These are phyloP conservation scores for Colletotrichum lini DNA, from an alignment of 2,329 filamentous ascomycete genomes.

Conservation along the genomic window DNA sequence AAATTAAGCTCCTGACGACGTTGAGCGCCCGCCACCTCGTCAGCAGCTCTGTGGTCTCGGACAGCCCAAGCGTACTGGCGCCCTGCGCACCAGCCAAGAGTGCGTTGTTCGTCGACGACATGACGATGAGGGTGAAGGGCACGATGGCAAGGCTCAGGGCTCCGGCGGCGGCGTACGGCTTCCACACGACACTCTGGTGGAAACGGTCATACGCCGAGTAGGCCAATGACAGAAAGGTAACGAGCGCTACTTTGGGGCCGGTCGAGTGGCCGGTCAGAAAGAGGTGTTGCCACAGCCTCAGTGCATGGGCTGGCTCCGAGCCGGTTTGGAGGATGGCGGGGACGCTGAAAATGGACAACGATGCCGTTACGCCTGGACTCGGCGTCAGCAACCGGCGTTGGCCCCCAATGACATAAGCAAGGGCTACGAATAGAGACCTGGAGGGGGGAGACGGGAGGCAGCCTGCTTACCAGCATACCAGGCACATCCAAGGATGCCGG, in stretches of 20 bases:
- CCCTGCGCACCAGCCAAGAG: conserved; percentile 46
- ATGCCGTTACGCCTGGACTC: conserved; percentile 53
- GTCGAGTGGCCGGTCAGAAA: conserved; percentile 54
- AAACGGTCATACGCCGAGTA: conserved; percentile 54
- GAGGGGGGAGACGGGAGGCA: background rate
- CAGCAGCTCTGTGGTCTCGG: conserved; percentile 35
- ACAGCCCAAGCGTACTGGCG: conserved; percentile 19
- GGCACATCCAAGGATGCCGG: conserved; percentile 33
- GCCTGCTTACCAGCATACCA: conserved; percentile 39
- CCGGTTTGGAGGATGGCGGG: conserved; percentile 49
- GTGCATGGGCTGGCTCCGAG: conserved; percentile 48
- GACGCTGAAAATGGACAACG: conserved; percentile 54
- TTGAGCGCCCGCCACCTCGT: conserved; percentile 42
- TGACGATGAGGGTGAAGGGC: conserved; percentile 56
- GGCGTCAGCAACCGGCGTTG: conserved; percentile 24
- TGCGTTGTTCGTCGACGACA: conserved; percentile 54
- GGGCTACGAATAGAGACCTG: background rate
- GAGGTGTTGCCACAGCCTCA: conserved; percentile 55
- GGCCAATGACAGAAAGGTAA: conserved; percentile 52
- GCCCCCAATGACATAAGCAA: background rate
- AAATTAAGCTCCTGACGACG: conserved; percentile 29
- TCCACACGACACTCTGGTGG: conserved; percentile 50
- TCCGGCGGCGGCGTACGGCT: conserved; percentile 51
- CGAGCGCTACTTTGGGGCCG: conserved; percentile 55
- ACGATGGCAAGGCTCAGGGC: conserved; percentile 55